A percentile compares a stretch with the other conserved stretches of the same genome.
Evolutionary conservation across 1,284 basidiomycete species (phyloP).

Genomic region (Sphaerobolus stellatus): DNA sequence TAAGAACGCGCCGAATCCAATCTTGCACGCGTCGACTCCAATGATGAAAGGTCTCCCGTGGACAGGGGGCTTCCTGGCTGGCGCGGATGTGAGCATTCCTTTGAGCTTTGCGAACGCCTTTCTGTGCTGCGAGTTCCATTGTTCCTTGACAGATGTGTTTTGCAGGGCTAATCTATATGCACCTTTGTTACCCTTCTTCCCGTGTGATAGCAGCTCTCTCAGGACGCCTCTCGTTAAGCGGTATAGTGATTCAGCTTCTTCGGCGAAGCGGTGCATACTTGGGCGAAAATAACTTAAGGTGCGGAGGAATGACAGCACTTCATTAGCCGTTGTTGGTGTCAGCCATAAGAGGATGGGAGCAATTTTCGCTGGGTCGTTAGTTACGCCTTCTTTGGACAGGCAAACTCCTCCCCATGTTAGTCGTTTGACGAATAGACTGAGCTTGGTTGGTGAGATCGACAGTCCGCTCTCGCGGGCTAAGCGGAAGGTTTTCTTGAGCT

Average conservation of each 20-base stretch:
- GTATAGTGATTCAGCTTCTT: background rate
- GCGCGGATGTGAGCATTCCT: too few relatives aligned
- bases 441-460: slow-evolving; percentile 13
- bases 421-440: slow-evolving; percentile 14
- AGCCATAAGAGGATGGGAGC: background rate
- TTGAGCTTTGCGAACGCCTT: too few relatives aligned
- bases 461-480: slow-evolving; percentile 13
- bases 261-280: background rate
- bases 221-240: too few relatives aligned
- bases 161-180: too few relatives aligned
- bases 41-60: too few relatives aligned
- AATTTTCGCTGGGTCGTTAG: background rate
- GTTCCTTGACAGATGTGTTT: too few relatives aligned
- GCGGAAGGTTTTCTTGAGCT: background rate
- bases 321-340: background rate
- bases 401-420: slow-evolving; percentile 16
- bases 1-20: too few relatives aligned
- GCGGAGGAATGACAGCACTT: background rate
- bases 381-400: background rate
- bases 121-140: too few relatives aligned
- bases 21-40: too few relatives aligned
- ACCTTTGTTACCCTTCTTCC: too few relatives aligned
- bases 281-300: background rate
- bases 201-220: too few relatives aligned
- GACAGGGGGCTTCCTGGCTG: too few relatives aligned